Base-by-base conservation (phyloP, 73 alveolate species). In the Paramecium pentaurelia region DNA sequence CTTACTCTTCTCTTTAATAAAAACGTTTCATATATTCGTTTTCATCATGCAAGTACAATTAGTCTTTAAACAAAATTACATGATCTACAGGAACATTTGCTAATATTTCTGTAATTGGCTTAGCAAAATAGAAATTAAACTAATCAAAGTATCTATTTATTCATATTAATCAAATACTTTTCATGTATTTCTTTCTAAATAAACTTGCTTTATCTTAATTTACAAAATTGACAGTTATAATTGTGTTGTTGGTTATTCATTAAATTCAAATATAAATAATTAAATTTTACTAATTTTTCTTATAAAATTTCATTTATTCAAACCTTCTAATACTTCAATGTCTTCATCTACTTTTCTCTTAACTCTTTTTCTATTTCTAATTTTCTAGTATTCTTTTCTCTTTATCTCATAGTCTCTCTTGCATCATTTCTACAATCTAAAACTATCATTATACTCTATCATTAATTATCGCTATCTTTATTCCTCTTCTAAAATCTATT, bases 121-220 rank as follows among this genome's bases (percentile, higher is more conserved):
- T 87, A 58, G 93, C 86, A 87, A 87, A 87, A 87, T 87, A 87
- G 40, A 87, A 87, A 36, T 87, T 87, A 49, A 87, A 87, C 51
- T 42, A 28, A 12, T 87, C 93, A 68, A 58, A 87, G 18, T 87
- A 87, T 87, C 86, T 87, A 12, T 25, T 7, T 8, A 3, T 49
- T 38, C 58, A 75, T 38, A 75, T 12, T 34, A 12, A 36, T 6
- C 20, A 30, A 22, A 75, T 75, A 75, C 88, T 75, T 38, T 18
- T 75, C 60, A 34, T 75, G 88, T 36, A 75, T 38, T 36, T 42
- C 68, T 6, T 75, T 30, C 40, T 42, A 38, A 1, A 75, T 75
- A 38, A 75, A 75, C 14, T 75, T 75, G 37, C 10, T n/a, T 38
- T 38, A 36, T 22, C 68, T 38, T 3, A 9, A 22, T 42, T 75